Percentiles rank a stretch among this genome's conserved stretches.
Conservation (phyloP, 805 yeast species). For the Peterozyma xylosa region DNA sequence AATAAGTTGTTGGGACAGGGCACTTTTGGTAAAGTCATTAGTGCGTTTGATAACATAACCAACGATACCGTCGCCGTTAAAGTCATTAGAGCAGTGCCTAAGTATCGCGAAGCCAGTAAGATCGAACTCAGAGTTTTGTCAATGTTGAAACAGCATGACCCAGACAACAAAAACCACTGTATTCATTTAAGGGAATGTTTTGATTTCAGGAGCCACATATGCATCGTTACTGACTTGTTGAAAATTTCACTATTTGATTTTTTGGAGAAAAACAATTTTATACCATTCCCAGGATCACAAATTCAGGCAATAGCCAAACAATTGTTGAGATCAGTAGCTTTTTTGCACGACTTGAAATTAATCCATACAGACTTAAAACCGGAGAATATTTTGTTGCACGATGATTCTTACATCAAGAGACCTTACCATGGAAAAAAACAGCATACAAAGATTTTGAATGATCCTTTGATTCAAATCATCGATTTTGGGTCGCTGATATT, state of each 20-base stretch:
- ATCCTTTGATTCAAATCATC: conserved; percentile 81
- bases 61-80: conserved; percentile 77
- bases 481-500: conserved; percentile 98
- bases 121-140: conserved; percentile 82
- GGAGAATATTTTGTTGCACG: conserved; percentile 75
- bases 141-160: conserved; percentile 67
- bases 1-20: conserved; percentile 78
- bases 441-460: conserved; percentile 43
- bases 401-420: conserved; percentile 36
- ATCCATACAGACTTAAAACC: conserved; percentile 97
- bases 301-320: conserved; percentile 86
- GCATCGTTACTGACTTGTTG: conserved; percentile 83
- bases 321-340: conserved; percentile 76
- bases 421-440: conserved; percentile 23
- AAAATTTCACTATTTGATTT: conserved; percentile 87
- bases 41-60: conserved; percentile 63
- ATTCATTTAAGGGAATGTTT: conserved; percentile 83
- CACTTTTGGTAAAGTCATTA: conserved; percentile 84
- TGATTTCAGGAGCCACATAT: conserved; percentile 89
- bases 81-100: conserved; percentile 84
- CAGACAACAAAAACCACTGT: conserved; percentile 62
- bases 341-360: conserved; percentile 79
- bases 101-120: conserved; percentile 92
- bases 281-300: conserved; percentile 92
- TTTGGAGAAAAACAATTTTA: conserved; percentile 71